Conservation (phyloP, 305 asterid species). For the Plantago lanceolata region DNA sequence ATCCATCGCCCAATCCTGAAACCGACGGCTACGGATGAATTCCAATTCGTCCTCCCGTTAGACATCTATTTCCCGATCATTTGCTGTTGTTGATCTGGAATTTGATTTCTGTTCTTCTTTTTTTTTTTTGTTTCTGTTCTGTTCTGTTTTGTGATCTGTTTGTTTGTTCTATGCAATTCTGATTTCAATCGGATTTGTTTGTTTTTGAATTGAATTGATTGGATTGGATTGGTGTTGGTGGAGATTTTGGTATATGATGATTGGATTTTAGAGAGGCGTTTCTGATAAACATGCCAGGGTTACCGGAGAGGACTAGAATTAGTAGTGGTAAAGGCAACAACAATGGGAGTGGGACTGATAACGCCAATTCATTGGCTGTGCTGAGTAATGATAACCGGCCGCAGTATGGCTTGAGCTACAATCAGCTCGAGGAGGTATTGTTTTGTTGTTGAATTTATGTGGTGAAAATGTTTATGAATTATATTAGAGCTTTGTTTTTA, state of each 20-base stretch:
- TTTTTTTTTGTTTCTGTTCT: too few relatives aligned
- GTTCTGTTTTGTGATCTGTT: constrained; percentile 36
- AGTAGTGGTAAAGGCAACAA: constrained; percentile 25
- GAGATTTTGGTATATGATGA: constrained; percentile 31
- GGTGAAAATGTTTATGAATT: constrained; percentile 16
- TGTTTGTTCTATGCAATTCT: constrained; percentile 20
- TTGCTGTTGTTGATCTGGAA: constrained; percentile 38
- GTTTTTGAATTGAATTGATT: constrained; percentile 27
- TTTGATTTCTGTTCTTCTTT: neutral
- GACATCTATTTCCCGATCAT: constrained; percentile 30
- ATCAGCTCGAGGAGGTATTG: constrained; percentile 83
- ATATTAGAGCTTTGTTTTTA: constrained; percentile 7
- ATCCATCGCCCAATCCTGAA: constrained; percentile 28
- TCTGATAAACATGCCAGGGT: constrained; percentile 56
- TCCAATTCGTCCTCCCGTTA: neutral
- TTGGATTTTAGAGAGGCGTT: constrained; percentile 29
- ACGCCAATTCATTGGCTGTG: constrained; percentile 33
- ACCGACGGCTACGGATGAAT: constrained; percentile 6
- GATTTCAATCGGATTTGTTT: constrained; percentile 26
- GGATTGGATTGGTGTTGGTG: constrained; percentile 19
- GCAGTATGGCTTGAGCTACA: constrained; percentile 60
- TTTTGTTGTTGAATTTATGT: neutral
- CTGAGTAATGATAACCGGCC: constrained; percentile 77
- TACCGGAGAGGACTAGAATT: constrained; percentile 48
- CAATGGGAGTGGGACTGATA: constrained; percentile 26